These are phyloP conservation scores for Fonsecaea nubica DNA, from an alignment of 2,329 filamentous ascomycete species.

Conservation along the genomic window DNA sequence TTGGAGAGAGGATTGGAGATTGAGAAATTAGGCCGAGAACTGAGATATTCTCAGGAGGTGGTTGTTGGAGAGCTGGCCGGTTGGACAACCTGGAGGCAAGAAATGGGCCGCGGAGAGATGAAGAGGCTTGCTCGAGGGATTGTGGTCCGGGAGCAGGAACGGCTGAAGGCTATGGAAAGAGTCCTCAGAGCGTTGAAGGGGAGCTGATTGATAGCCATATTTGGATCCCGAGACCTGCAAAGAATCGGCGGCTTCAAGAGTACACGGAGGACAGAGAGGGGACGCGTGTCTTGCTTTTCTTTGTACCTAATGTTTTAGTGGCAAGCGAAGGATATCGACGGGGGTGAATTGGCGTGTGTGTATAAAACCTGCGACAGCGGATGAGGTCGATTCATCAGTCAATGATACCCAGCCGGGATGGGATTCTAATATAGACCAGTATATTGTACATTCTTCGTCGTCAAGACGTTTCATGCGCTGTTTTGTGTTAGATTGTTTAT, in stretches of 20 bases:
- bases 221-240: background rate
- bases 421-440: background rate
- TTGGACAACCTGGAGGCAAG: slow-evolving; percentile 89
- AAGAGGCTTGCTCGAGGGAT: slow-evolving; percentile 77
- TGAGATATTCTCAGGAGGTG: slow-evolving; percentile 90
- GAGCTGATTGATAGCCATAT: background rate
- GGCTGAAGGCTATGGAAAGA: slow-evolving; percentile 79
- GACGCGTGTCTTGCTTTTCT: background rate
- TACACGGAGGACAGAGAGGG: background rate
- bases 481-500: background rate
- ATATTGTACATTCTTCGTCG: background rate
- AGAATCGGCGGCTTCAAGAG: background rate
- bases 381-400: slow-evolving; percentile 4
- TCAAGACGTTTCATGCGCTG: background rate
- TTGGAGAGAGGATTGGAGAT: slow-evolving; percentile 73
- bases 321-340: background rate
- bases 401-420: slow-evolving; percentile 1
- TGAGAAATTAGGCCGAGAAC: slow-evolving; percentile 75
- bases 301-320: slow-evolving; percentile 1
- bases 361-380: slow-evolving; percentile 3
- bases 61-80: slow-evolving; percentile 90
- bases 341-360: background rate
- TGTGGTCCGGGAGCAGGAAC: slow-evolving; percentile 78
- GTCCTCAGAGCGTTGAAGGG: slow-evolving; percentile 69
- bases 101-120: slow-evolving; percentile 75